Evolutionary conservation across 23 red algal species (phyloP).

Genomic region (Porphyridium purpureum): DNA sequence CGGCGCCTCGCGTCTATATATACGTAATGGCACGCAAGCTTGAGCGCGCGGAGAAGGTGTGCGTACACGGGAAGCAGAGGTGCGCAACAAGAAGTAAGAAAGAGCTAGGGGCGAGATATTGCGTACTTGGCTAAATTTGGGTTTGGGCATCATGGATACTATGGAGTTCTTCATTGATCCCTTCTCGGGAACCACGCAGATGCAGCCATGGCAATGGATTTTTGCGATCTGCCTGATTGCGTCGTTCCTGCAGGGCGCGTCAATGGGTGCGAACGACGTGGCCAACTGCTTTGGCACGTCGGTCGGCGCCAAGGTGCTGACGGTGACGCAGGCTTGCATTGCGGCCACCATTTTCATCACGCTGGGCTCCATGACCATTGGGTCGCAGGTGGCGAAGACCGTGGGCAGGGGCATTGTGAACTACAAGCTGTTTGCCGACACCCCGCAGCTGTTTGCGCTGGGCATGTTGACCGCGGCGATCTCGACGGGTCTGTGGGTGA

Average conservation of each 20-base stretch:
- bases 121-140: no score
- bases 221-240: not conserved
- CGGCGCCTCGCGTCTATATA: no score
- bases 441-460: not conserved
- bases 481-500: conserved; percentile 24
- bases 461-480: not conserved
- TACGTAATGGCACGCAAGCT: no score
- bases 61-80: no score
- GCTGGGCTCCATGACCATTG: conserved; percentile 34
- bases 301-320: conserved; percentile 55
- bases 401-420: conserved; percentile 1
- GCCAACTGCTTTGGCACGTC: conserved; percentile 84
- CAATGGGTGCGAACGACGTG: conserved; percentile 86
- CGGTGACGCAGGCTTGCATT: conserved; percentile 37
- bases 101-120: no score
- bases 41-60: no score
- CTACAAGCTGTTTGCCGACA: not conserved
- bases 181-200: no score
- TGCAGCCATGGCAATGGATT: not conserved
- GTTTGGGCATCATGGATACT: no score
- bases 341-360: conserved; percentile 49
- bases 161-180: no score
- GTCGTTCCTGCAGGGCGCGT: not conserved
- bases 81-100: no score
- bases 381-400: conserved; percentile 61